Conservation (phyloP, 805 yeast species). For the Lipomyces sp. region DNA sequence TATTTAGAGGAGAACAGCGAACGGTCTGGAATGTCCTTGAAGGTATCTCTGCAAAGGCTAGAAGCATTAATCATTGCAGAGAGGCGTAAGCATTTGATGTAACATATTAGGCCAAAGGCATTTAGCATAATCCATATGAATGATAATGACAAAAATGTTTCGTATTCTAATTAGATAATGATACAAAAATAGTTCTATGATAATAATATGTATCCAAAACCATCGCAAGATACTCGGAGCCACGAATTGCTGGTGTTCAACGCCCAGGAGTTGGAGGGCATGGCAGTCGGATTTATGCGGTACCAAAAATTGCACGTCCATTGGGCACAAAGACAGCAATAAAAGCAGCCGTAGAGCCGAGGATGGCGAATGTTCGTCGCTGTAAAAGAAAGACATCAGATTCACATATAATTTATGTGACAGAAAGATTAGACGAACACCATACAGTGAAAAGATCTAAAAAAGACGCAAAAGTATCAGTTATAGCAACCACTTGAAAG, state of each 20-base stretch:
- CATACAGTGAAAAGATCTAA: slow-evolving; percentile 6
- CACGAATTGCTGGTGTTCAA: too few species aligned
- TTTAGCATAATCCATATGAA: too few species aligned
- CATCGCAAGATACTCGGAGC: too few species aligned
- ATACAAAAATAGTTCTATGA: background rate
- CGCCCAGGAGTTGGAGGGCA: too few species aligned
- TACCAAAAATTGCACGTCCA: background rate
- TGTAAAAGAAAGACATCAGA: too few species aligned
- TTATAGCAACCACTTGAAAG: background rate
- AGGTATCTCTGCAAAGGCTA: slow-evolving; percentile 12
- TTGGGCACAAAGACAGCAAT: background rate
- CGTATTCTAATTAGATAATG: background rate
- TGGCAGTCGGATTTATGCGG: too few species aligned
- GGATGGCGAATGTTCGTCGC: background rate
- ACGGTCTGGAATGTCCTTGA: slow-evolving; percentile 29
- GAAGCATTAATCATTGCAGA: slow-evolving; percentile 3
- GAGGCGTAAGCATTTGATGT: slow-evolving; percentile 5
- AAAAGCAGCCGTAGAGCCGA: slow-evolving; percentile 3
- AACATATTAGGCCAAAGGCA: too few species aligned
- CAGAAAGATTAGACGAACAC: background rate
- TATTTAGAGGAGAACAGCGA: slow-evolving; percentile 41
- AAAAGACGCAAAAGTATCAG: background rate
- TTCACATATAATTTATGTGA: background rate
- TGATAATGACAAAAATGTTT: background rate
- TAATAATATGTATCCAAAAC: too few species aligned